Conservation (phyloP, 148 eudicot species). For the Selenicereus undatus region DNA sequence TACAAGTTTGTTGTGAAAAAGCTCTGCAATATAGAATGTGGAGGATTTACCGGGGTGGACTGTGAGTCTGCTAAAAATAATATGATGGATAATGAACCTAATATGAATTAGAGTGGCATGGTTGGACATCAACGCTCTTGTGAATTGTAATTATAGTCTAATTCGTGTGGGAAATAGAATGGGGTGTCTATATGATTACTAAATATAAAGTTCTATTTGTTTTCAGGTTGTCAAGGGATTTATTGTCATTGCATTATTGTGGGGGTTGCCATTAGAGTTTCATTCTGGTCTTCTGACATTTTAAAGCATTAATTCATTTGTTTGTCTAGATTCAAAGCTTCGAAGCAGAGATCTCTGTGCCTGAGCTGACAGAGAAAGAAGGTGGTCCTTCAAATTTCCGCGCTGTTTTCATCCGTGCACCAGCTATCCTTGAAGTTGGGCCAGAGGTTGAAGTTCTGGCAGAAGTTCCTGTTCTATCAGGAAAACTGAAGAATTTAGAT, state of each 20-base stretch:
- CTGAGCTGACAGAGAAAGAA: conserved; percentile 67
- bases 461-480: conserved; percentile 50
- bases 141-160: neutral
- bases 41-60: neutral
- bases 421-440: conserved; percentile 87
- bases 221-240: neutral
- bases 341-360: conserved; percentile 78
- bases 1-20: neutral
- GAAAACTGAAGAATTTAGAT: conserved; percentile 27
- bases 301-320: neutral
- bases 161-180: neutral
- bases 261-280: neutral
- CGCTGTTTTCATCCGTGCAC: conserved; percentile 90
- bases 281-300: neutral
- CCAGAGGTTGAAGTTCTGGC: conserved; percentile 89
- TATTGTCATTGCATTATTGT: neutral
- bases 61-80: neutral
- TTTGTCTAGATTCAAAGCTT: conserved; percentile 79
- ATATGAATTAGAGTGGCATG: neutral
- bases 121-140: neutral
- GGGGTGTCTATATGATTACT: neutral
- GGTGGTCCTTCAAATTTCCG: conserved; percentile 83
- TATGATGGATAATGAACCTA: neutral
- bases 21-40: neutral
- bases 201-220: neutral